Evolutionary conservation across 345 rosid genomes (phyloP).

Genomic region (Acer yangbiense): DNA sequence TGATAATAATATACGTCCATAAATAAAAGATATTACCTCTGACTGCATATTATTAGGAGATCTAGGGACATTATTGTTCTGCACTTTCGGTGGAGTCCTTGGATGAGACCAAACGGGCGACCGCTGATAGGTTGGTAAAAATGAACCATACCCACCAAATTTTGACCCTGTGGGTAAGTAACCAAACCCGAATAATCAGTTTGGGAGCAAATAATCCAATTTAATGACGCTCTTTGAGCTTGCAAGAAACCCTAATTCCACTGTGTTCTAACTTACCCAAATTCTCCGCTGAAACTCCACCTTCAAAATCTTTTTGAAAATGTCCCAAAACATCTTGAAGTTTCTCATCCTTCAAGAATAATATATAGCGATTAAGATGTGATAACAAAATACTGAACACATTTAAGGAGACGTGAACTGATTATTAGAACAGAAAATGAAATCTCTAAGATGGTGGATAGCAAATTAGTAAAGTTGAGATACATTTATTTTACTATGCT

Average conservation of each 20-base stretch:
- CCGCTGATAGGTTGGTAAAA: slow-evolving; percentile 77
- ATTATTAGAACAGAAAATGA: background rate
- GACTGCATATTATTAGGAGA: slow-evolving; percentile 57
- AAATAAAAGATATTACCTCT: slow-evolving; percentile 57
- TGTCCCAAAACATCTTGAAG: slow-evolving; percentile 90
- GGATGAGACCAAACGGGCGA: slow-evolving; percentile 72
- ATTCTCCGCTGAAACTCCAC: slow-evolving; percentile 92
- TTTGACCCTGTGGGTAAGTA: slow-evolving; percentile 71
- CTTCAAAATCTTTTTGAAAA: slow-evolving; percentile 97
- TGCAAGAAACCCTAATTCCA: slow-evolving; percentile 31
- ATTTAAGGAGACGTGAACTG: background rate
- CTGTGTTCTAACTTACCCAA: slow-evolving; percentile 65
- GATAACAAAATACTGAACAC: slow-evolving; percentile 12
- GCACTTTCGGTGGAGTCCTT: slow-evolving; percentile 58
- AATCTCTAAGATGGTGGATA: background rate
- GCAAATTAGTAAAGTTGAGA: slow-evolving; percentile 1
- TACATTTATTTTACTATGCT: slow-evolving; percentile 5
- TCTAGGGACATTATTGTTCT: slow-evolving; percentile 43
- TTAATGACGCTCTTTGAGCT: slow-evolving; percentile 27
- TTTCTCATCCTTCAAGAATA: slow-evolving; percentile 77
- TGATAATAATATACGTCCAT: background rate
- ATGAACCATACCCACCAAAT: slow-evolving; percentile 98
- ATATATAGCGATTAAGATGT: slow-evolving; percentile 17
- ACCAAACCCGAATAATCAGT: slow-evolving; percentile 28
- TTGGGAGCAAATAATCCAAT: slow-evolving; percentile 28